Percentiles rank a stretch among this genome's conserved stretches.
Evolutionary conservation across 73 alveolate species (phyloP).

Genomic region (Tetrahymena thermophila): DNA sequence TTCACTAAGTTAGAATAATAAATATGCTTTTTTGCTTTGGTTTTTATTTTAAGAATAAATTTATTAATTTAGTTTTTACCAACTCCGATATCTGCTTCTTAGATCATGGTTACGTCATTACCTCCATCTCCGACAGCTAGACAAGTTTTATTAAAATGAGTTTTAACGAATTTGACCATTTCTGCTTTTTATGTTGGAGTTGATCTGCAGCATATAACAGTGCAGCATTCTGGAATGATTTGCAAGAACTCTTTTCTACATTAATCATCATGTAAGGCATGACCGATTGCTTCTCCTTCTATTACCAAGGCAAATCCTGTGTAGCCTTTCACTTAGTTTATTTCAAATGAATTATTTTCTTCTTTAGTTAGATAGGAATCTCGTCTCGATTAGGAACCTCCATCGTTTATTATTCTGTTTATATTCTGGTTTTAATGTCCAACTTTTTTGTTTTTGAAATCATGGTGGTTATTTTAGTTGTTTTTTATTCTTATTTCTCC

Average conservation of each 20-base stretch:
- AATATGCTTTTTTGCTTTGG: no score
- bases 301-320: constrained; percentile 16
- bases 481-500: background rate
- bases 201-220: constrained; percentile 93
- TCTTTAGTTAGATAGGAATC: background rate
- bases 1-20: no score
- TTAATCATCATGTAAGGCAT: constrained; percentile 19
- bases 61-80: constrained; percentile 36
- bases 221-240: constrained; percentile 74
- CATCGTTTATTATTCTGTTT: background rate
- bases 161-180: constrained; percentile 79
- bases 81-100: constrained; percentile 96
- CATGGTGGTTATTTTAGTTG: background rate
- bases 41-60: no score
- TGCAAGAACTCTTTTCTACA: constrained; percentile 52
- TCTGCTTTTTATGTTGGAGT: constrained; percentile 90
- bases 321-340: constrained; percentile 16
- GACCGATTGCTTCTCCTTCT: constrained; percentile 31
- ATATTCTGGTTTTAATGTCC: background rate
- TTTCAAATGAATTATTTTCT: background rate
- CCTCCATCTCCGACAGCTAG: constrained; percentile 98
- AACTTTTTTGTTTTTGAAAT: background rate
- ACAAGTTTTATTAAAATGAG: constrained; percentile 56
- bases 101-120: constrained; percentile 97
- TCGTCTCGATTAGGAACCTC: background rate